Conservation (phyloP, 306 rosid species). For the cucumber (Cucumis sativus) region DNA sequence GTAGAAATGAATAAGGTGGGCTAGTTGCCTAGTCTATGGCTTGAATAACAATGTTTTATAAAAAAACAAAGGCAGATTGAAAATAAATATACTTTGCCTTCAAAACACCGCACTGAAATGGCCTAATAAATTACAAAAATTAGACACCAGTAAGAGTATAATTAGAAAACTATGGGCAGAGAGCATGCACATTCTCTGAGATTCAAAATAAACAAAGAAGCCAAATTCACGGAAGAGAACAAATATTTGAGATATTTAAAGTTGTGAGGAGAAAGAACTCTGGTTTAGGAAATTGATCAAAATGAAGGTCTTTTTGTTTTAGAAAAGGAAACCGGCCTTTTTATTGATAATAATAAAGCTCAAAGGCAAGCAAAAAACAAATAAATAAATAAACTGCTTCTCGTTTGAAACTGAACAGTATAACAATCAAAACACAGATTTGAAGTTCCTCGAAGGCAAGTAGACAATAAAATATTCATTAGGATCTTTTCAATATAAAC, state of each 20-base stretch:
- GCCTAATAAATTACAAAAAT: background rate
- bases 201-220: background rate
- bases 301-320: background rate
- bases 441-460: background rate
- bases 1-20: background rate
- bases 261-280: slow-evolving; percentile 1
- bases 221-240: background rate
- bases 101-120: background rate
- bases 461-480: background rate
- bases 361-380: too few relatives aligned
- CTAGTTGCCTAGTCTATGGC: background rate
- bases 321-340: too few relatives aligned
- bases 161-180: background rate
- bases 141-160: background rate
- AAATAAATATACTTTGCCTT: background rate
- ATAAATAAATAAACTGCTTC: background rate
- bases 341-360: too few relatives aligned
- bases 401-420: background rate
- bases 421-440: background rate
- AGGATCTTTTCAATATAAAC: background rate
- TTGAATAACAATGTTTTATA: background rate
- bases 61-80: background rate
- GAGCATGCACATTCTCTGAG: background rate
- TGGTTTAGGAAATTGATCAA: background rate
- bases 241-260: background rate